A percentile compares a stretch with the other conserved stretches of the same genome.
Evolutionary conservation across 768 basidiomycete genomes (phyloP).

Genomic region (Clitopilus passeckerianus): DNA sequence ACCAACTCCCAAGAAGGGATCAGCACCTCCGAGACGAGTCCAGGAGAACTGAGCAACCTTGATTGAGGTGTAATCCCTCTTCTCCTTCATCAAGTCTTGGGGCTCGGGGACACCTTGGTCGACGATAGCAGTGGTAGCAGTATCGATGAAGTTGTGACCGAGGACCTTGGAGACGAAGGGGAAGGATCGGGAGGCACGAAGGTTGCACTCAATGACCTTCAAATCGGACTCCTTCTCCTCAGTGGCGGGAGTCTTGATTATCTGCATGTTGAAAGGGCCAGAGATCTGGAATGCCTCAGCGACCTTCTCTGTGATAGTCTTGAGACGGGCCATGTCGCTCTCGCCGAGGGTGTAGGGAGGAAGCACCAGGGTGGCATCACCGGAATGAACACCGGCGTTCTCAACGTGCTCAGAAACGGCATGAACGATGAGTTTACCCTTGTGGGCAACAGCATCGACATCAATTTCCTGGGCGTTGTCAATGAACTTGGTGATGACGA

Average conservation of each 20-base stretch:
- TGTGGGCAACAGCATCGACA: conserved; percentile 92
- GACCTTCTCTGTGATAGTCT: conserved; percentile 92
- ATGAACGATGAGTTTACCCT: conserved; percentile 89
- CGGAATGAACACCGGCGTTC: conserved; percentile 97
- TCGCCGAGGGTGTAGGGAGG: conserved; percentile 83
- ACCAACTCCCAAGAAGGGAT: conserved; percentile 96
- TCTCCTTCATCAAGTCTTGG: conserved; percentile 84
- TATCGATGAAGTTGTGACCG: conserved; percentile 95
- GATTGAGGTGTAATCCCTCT: conserved; percentile 89
- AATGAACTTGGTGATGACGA: conserved; percentile 99
- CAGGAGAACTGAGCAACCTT: conserved; percentile 99
- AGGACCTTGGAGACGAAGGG: conserved; percentile 99
- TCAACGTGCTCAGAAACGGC: conserved; percentile 98
- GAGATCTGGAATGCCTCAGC: conserved; percentile 94
- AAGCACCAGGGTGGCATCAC: conserved; percentile 95
- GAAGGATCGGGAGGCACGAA: conserved; percentile 97
- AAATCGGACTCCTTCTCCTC: conserved; percentile 56
- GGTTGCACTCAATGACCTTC: conserved; percentile 98
- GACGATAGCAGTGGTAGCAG: conserved; percentile 84
- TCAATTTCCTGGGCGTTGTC: conserved; percentile 98
- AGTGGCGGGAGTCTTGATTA: conserved; percentile 77
- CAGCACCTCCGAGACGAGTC: conserved; percentile 93
- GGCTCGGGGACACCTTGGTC: conserved; percentile 86
- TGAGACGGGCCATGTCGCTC: conserved; percentile 80
- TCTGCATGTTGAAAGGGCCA: conserved; percentile 99